Percentiles rank a stretch among this genome's conserved stretches.
Conservation (phyloP, 1,284 basidiomycete species). For the Microbotryum intermedium region DNA sequence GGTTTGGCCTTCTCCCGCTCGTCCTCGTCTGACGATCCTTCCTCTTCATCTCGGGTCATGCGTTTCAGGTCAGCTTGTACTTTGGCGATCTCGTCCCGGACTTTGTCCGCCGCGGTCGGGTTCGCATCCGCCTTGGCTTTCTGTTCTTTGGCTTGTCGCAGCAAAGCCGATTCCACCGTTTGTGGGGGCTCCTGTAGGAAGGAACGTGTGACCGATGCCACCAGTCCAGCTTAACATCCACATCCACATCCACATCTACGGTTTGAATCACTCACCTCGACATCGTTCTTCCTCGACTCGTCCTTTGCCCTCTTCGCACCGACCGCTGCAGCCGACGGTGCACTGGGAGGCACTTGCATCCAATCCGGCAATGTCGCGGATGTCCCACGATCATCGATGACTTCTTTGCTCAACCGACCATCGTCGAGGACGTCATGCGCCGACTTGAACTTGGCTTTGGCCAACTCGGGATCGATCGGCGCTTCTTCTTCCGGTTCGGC, state of each 20-base stretch:
- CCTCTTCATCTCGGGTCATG: slow-evolving; percentile 2
- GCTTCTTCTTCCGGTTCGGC: slow-evolving; percentile 61
- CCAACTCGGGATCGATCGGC: slow-evolving; percentile 46
- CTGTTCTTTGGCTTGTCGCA: slow-evolving; percentile 42
- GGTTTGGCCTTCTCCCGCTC: background rate
- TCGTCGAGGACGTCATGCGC: slow-evolving; percentile 31
- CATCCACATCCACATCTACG: no score
- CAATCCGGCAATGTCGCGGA: slow-evolving; percentile 23
- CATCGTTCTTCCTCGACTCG: background rate
- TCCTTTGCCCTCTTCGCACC: slow-evolving; percentile 1
- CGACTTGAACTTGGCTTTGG: slow-evolving; percentile 67
- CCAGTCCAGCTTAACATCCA: no score
- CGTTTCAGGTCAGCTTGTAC: slow-evolving; percentile 70
- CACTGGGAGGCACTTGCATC: slow-evolving; percentile 5
- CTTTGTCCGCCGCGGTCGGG: slow-evolving; percentile 47
- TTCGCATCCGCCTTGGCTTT: slow-evolving; percentile 50
- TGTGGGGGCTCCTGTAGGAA: slow-evolving; percentile 3
- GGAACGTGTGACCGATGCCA: no score
- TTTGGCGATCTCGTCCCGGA: slow-evolving; percentile 68
- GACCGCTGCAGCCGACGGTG: background rate
- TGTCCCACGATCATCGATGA: slow-evolving; percentile 30
- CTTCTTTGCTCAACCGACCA: slow-evolving; percentile 18
- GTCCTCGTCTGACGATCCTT: slow-evolving; percentile 2
- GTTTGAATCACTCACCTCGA: no score
- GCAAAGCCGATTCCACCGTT: background rate